Evolutionary conservation across 331 rosid genomes (phyloP).

Genomic region (Prunus yedoensis): DNA sequence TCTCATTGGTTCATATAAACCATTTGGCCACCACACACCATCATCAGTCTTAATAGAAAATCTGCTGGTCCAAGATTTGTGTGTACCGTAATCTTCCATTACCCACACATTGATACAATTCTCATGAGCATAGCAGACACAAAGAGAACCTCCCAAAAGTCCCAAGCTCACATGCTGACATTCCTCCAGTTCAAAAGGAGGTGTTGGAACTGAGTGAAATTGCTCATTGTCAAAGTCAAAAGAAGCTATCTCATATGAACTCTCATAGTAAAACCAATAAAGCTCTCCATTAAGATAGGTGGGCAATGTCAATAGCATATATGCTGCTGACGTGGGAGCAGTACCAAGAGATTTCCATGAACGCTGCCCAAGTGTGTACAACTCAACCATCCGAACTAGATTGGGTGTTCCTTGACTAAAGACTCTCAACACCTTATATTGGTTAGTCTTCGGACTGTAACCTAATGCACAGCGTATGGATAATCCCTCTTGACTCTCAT

Average conservation of each 20-base stretch:
- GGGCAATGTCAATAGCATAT: not conserved
- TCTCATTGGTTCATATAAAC: too few relatives aligned
- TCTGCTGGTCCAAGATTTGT: too few relatives aligned
- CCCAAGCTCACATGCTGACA: not conserved
- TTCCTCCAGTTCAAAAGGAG: not conserved
- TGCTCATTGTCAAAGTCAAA: conserved; percentile 27
- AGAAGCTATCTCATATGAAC: not conserved
- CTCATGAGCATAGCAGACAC: too few relatives aligned
- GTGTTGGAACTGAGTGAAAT: conserved; percentile 10
- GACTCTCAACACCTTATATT: conserved; percentile 31
- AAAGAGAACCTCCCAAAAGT: too few relatives aligned
- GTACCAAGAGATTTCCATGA: conserved; percentile 27
- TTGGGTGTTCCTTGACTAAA: not conserved
- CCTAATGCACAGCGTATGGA: conserved; percentile 20
- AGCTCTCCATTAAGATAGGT: conserved; percentile 26
- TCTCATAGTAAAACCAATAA: conserved; percentile 21
- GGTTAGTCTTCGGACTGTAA: conserved; percentile 7
- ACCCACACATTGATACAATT: too few relatives aligned
- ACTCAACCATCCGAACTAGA: not conserved
- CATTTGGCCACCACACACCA: too few relatives aligned
- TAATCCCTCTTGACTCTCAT: not conserved
- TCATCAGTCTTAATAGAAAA: too few relatives aligned
- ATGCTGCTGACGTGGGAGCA: not conserved
- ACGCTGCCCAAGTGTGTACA: conserved; percentile 27
- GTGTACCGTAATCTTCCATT: too few relatives aligned